phyloP scores from a whole-genome alignment of 1,139 yeast genomes.

The Trichomonascaceae sp. region DNA sequence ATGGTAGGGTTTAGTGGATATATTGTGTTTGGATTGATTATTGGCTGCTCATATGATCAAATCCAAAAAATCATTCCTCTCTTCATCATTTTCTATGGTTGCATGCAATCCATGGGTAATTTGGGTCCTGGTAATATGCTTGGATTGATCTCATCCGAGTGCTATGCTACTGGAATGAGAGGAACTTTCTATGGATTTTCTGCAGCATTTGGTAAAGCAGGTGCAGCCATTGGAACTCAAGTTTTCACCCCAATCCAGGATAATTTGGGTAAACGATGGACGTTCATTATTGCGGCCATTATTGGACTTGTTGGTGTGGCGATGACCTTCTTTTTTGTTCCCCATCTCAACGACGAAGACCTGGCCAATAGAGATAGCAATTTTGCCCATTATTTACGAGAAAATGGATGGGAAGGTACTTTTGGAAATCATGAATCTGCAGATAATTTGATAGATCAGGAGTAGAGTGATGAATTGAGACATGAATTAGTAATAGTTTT shows the following conservation, averaged over 20 bases:
- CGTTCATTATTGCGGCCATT: constrained; percentile 59
- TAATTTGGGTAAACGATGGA: constrained; percentile 38
- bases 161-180: constrained; percentile 68
- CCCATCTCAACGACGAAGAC: constrained; percentile 62
- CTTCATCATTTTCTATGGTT: constrained; percentile 54
- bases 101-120: constrained; percentile 57
- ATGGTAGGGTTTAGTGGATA: constrained; percentile 55
- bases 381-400: constrained; percentile 55
- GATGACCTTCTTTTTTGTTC: constrained; percentile 57
- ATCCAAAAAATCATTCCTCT: constrained; percentile 45
- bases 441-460: constrained; percentile 3
- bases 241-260: constrained; percentile 41
- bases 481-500: neutral
- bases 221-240: constrained; percentile 49
- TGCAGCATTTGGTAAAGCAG: constrained; percentile 51
- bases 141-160: constrained; percentile 64
- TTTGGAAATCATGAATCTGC: constrained; percentile 38
- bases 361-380: constrained; percentile 58
- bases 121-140: constrained; percentile 73
- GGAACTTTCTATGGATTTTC: constrained; percentile 55
- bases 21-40: constrained; percentile 52
- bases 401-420: constrained; percentile 61
- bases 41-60: constrained; percentile 50
- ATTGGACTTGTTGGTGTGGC: constrained; percentile 63
- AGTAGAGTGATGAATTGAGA: neutral